Evolutionary conservation across 148 eudicot species (phyloP).

Genomic region (Silene uniflora): DNA sequence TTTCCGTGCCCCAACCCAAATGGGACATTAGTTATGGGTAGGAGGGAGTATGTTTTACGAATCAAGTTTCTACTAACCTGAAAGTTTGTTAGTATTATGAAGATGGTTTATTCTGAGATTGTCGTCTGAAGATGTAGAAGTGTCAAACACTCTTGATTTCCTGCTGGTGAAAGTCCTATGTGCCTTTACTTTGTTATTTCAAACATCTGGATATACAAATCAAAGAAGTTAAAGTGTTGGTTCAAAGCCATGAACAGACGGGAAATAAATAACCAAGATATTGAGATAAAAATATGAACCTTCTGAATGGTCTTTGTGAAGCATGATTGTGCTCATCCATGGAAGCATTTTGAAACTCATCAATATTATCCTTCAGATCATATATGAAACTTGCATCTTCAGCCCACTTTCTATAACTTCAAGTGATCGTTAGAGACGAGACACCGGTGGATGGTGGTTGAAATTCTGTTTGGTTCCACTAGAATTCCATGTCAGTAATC

Average conservation of each 20-base stretch:
- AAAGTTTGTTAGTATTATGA: neutral
- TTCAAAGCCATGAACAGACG: neutral
- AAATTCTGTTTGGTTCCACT: slow-evolving; percentile 32
- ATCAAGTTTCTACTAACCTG: neutral
- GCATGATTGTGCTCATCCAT: slow-evolving; percentile 91
- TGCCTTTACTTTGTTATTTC: slow-evolving; percentile 77
- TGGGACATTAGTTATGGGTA: too few species aligned
- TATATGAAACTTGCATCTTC: slow-evolving; percentile 67
- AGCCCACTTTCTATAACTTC: slow-evolving; percentile 76
- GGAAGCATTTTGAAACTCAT: slow-evolving; percentile 82
- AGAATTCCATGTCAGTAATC: slow-evolving; percentile 27
- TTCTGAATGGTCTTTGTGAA: slow-evolving; percentile 74
- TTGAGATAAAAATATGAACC: slow-evolving; percentile 30
- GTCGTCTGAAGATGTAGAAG: slow-evolving; percentile 49
- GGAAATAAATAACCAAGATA: neutral
- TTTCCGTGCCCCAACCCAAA: too few species aligned
- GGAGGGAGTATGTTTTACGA: neutral
- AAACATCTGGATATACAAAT: slow-evolving; percentile 58
- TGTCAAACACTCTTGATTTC: slow-evolving; percentile 41
- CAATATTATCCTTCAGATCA: slow-evolving; percentile 83
- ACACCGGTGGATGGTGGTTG: slow-evolving; percentile 32
- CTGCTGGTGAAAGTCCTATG: slow-evolving; percentile 33
- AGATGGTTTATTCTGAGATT: slow-evolving; percentile 32
- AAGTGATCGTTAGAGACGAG: slow-evolving; percentile 40
- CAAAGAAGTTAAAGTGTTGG: neutral